These are phyloP conservation scores for Globisporangium polare DNA, from an alignment of 352 stramenopile species.

Conservation along the genomic window DNA sequence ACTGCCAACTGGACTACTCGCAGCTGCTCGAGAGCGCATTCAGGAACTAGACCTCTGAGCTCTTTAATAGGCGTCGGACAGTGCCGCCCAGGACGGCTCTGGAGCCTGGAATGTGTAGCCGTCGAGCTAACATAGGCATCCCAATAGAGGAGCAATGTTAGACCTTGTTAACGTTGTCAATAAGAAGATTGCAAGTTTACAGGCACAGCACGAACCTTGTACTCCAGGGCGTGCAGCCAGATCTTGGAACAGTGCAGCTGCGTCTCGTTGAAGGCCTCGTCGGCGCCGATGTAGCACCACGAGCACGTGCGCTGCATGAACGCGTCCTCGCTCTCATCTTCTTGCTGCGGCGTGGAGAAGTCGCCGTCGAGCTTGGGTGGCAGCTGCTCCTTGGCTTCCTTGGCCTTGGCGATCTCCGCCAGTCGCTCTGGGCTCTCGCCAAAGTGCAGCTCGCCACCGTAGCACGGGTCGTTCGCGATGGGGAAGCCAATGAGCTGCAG, in stretches of 20 bases:
- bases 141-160: conserved; percentile 17
- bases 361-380: conserved; percentile 41
- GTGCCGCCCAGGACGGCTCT: conserved; percentile 55
- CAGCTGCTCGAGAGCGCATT: conserved; percentile 70
- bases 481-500: conserved; percentile 90
- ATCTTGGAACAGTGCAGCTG: conserved; percentile 83
- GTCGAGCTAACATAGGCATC: conserved; percentile 40
- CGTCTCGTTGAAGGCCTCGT: conserved; percentile 78
- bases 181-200: neutral
- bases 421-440: conserved; percentile 51
- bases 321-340: conserved; percentile 57
- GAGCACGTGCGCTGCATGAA: conserved; percentile 80
- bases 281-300: conserved; percentile 62
- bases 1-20: conserved; percentile 61
- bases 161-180: neutral
- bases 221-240: conserved; percentile 84
- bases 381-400: conserved; percentile 27
- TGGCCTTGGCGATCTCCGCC: conserved; percentile 44
- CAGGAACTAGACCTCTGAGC: conserved; percentile 16
- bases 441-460: conserved; percentile 93
- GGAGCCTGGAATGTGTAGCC: conserved; percentile 57
- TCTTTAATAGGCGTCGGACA: conserved; percentile 37
- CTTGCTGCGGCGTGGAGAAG: conserved; percentile 46
- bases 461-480: conserved; percentile 98
- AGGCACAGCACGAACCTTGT: conserved; percentile 57